Conservation (phyloP, 768 basidiomycete genomes). For the Suillus hirtellus region DNA sequence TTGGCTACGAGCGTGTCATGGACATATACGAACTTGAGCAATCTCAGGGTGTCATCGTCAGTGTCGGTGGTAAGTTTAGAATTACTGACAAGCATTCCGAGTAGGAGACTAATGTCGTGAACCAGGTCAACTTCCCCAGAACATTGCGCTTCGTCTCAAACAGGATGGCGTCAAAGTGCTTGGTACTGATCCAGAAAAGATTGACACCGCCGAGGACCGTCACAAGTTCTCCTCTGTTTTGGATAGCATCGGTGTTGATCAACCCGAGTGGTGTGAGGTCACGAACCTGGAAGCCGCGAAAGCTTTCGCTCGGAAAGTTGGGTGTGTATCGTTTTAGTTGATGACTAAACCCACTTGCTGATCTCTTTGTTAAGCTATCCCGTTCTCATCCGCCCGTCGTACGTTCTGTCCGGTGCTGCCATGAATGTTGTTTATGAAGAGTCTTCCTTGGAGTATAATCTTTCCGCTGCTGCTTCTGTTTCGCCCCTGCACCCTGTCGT, state of each 20-base stretch:
- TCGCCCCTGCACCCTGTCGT: slow-evolving; percentile 98
- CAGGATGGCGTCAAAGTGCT: slow-evolving; percentile 88
- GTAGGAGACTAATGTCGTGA: neutral
- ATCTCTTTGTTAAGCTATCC: slow-evolving; percentile 64
- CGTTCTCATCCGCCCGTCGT: slow-evolving; percentile 96
- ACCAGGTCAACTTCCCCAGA: slow-evolving; percentile 93
- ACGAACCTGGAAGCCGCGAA: slow-evolving; percentile 88
- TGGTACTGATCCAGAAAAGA: slow-evolving; percentile 92
- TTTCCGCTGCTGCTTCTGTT: slow-evolving; percentile 95
- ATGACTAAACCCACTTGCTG: neutral
- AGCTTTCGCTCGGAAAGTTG: slow-evolving; percentile 83
- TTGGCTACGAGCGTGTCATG: slow-evolving; percentile 98
- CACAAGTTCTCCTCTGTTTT: slow-evolving; percentile 99
- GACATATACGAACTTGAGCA: slow-evolving; percentile 98
- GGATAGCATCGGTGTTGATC: slow-evolving; percentile 93
- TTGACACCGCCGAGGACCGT: slow-evolving; percentile 97
- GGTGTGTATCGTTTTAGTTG: slow-evolving; percentile 43
- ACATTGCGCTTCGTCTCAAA: slow-evolving; percentile 96
- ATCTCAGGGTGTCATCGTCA: slow-evolving; percentile 92
- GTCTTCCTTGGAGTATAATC: slow-evolving; percentile 83
- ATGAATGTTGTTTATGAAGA: slow-evolving; percentile 99
- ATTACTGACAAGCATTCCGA: slow-evolving; percentile 9
- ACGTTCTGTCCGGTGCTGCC: slow-evolving; percentile 97
- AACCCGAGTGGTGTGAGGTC: slow-evolving; percentile 95
- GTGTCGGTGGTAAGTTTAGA: slow-evolving; percentile 78